These are phyloP conservation scores for Typha latifolia DNA, from an alignment of 176 grass and related monocot genomes.

Conservation along the genomic window DNA sequence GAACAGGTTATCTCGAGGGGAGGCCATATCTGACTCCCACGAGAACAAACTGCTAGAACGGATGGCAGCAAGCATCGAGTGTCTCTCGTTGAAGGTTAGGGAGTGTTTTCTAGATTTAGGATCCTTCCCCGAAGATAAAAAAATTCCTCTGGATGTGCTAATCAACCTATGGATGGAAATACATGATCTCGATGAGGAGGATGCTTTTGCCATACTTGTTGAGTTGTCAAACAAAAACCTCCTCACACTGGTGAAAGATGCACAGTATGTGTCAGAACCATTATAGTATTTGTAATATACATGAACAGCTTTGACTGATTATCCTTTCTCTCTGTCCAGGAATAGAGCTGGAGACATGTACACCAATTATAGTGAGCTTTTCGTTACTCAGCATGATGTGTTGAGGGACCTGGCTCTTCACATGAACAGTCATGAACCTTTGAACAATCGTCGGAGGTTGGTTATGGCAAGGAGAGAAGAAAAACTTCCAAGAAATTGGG, in stretches of 20 bases:
- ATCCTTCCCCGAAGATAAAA: conserved; percentile 96
- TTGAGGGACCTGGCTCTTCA: conserved; percentile 93
- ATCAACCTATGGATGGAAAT: conserved; percentile 98
- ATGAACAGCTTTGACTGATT: neutral
- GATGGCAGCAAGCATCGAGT: conserved; percentile 77
- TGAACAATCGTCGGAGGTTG: conserved; percentile 48
- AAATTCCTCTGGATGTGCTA: conserved; percentile 80
- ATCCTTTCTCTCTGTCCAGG: conserved; percentile 24
- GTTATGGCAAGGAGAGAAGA: conserved; percentile 92
- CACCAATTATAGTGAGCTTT: conserved; percentile 75
- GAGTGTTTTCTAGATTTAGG: conserved; percentile 97
- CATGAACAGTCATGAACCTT: conserved; percentile 44
- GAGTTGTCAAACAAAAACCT: conserved; percentile 84
- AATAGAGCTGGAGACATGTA: conserved; percentile 89
- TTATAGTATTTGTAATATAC: neutral
- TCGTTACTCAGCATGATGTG: conserved; percentile 87
- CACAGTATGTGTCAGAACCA: conserved; percentile 50
- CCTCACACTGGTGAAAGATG: conserved; percentile 85
- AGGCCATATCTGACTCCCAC: conserved; percentile 76
- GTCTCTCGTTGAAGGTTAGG: conserved; percentile 54
- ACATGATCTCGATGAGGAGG: conserved; percentile 81
- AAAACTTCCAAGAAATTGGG: conserved; percentile 66
- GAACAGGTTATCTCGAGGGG: conserved; percentile 75
- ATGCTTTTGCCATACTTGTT: conserved; percentile 81
- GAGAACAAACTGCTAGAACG: conserved; percentile 78